Evolutionary conservation across 306 rosid species (phyloP).

Genomic region (Aeschynomene evenia): DNA sequence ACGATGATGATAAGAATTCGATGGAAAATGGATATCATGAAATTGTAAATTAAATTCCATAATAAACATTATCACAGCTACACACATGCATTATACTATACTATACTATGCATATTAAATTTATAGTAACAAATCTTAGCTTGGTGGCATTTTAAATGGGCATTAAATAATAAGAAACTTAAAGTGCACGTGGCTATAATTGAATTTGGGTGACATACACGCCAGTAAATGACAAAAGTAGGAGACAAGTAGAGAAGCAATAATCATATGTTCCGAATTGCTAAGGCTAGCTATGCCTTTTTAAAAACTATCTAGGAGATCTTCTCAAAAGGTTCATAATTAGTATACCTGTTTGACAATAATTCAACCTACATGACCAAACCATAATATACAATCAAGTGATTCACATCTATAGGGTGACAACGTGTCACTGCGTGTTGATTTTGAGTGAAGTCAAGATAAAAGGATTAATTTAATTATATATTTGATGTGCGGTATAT

Average conservation of each 20-base stretch:
- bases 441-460: not conserved
- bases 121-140: not conserved
- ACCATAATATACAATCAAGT: not conserved
- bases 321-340: constrained; percentile 30
- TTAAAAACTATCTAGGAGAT: constrained; percentile 32
- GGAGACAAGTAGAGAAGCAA: constrained; percentile 23
- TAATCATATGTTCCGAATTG: constrained; percentile 25
- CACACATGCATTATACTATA: constrained; percentile 27
- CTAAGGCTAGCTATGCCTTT: constrained; percentile 8
- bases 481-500: too few species aligned
- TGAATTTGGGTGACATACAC: constrained; percentile 18
- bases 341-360: constrained; percentile 21
- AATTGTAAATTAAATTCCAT: too few species aligned
- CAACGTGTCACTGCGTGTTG: not conserved
- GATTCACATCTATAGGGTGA: not conserved
- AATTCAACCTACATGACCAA: constrained; percentile 3
- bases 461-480: too few species aligned
- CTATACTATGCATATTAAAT: not conserved
- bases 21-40: not conserved
- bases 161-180: constrained; percentile 12
- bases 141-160: not conserved
- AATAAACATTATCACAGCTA: not conserved
- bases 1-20: too few species aligned
- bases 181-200: constrained; percentile 33
- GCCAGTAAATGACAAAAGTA: constrained; percentile 24